These are phyloP conservation scores for Dactylellina leptospora DNA, from an alignment of 2,329 filamentous ascomycete genomes.

Conservation along the genomic window DNA sequence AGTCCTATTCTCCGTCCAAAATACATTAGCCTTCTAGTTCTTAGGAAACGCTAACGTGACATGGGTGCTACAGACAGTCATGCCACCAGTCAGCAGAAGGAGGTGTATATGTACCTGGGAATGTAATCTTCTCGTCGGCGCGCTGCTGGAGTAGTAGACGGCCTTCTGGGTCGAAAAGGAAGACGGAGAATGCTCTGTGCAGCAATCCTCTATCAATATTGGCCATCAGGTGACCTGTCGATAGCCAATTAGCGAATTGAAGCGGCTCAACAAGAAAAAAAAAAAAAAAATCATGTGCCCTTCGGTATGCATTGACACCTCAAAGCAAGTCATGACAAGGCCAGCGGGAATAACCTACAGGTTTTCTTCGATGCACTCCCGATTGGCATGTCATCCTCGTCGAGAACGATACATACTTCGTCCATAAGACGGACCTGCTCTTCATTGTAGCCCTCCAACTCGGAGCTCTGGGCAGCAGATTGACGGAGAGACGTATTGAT, in stretches of 20 bases:
- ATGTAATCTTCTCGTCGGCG: slow-evolving; percentile 96
- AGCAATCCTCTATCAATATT: slow-evolving; percentile 97
- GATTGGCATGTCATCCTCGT: slow-evolving; percentile 90
- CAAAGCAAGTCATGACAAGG: not conserved
- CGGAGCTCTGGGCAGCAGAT: slow-evolving; percentile 72
- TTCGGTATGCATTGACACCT: slow-evolving; percentile 1
- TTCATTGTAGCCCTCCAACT: slow-evolving; percentile 90
- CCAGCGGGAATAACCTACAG: slow-evolving; percentile 68
- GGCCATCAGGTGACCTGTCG: slow-evolving; percentile 90
- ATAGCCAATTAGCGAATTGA: slow-evolving; percentile 40
- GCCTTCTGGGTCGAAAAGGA: slow-evolving; percentile 95
- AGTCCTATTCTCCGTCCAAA: slow-evolving; percentile 68
- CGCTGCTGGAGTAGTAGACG: slow-evolving; percentile 94
- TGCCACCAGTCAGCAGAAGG: not conserved
- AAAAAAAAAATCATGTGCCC: slow-evolving; percentile 6
- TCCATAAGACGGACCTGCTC: slow-evolving; percentile 99
- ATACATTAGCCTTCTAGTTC: not conserved
- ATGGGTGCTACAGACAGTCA: not conserved
- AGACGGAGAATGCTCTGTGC: slow-evolving; percentile 96
- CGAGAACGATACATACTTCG: slow-evolving; percentile 95
- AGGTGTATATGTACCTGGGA: slow-evolving; percentile 66
- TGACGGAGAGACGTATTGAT: slow-evolving; percentile 69
- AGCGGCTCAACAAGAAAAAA: too few species aligned
- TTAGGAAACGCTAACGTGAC: too few species aligned
- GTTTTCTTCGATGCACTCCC: slow-evolving; percentile 98